phyloP scores from a whole-genome alignment of 495 filamentous ascomycete genomes.

The Poronia punctata region DNA sequence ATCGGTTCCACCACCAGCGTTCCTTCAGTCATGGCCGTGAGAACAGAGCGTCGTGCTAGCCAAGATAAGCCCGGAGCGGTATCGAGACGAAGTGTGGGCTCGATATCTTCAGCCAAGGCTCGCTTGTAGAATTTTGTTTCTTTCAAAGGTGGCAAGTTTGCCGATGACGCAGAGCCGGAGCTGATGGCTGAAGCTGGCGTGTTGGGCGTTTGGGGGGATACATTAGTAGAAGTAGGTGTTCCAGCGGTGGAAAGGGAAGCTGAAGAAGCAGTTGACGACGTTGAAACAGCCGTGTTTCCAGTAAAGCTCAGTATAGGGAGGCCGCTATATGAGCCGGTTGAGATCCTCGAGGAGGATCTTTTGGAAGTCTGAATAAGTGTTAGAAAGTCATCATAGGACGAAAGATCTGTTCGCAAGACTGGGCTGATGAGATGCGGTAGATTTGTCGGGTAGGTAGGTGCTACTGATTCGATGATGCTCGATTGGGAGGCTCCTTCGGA shows the following conservation, averaged over 20 bases:
- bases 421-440: slow-evolving; percentile 77
- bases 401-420: slow-evolving; percentile 73
- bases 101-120: slow-evolving; percentile 78
- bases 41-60: slow-evolving; percentile 76
- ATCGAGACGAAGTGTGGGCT: slow-evolving; percentile 87
- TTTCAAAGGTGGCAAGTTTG: slow-evolving; percentile 50
- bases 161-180: slow-evolving; percentile 26
- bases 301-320: slow-evolving; percentile 46
- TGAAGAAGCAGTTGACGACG: slow-evolving; percentile 35
- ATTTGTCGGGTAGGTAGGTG: slow-evolving; percentile 74
- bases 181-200: slow-evolving; percentile 44
- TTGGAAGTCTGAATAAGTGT: slow-evolving; percentile 65
- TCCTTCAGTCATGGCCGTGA: slow-evolving; percentile 79
- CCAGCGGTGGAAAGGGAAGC: slow-evolving; percentile 34
- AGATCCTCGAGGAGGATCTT: slow-evolving; percentile 44
- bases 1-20: slow-evolving; percentile 83
- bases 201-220: slow-evolving; percentile 44
- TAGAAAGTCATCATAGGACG: slow-evolving; percentile 77
- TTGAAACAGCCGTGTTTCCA: slow-evolving; percentile 42
- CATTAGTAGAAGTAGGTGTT: slow-evolving; percentile 29
- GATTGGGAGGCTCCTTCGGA: slow-evolving; percentile 37
- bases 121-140: slow-evolving; percentile 94
- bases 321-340: slow-evolving; percentile 62
- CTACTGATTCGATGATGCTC: slow-evolving; percentile 49
- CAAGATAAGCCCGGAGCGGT: slow-evolving; percentile 85